Base-by-base conservation (phyloP, 2,329 filamentous ascomycete genomes). In the Hymenoscyphus fructigenus region DNA sequence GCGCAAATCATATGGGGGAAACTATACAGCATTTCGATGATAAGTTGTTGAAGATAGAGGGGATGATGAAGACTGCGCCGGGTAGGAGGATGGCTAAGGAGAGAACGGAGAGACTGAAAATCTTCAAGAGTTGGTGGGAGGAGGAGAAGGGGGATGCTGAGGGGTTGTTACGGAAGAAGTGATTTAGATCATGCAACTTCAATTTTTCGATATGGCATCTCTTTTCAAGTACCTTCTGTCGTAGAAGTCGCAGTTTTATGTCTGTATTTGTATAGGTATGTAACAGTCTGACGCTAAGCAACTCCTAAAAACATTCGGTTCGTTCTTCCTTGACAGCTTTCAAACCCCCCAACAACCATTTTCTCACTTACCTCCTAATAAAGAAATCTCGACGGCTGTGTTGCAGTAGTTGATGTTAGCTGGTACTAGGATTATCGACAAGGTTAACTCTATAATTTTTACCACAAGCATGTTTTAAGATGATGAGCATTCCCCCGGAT, bases 11-110 rank as follows among this genome's bases (percentile, higher is more conserved):
- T 59, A 79, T 96, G 82, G 82, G 82, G 47, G 84, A 86, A 57
- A 86, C 88, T 5, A 85, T 96, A 67, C 81, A 85, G 58, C 92
- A 96, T 79, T 92, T 96, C 72, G 85, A 86, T 50, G 91, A 93
- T 59, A 96, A 96, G 79, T 78, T 96, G 68, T 78, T 91, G 69
- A 83, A 80, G 72, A 75, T 96, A 26, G 70, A 82, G 71, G 79
- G 78, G 15, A 84, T 87, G 84, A 88, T 88, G 84, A 89, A 89
- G 80, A 88, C 87, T 61, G 79, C 78, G 0, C 78, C 81, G 26
- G 87, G 87, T 5, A 79, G 79, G 69, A 75, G 76, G 69, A 74
- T 88, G 76, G 86, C 86, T 0, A 77, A 69, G 67, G 81, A 83
- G 72, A 79, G 85, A 73, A 86, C 84, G 0, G 77, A 80, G 70